Evolutionary conservation across 768 basidiomycete species (phyloP).

Genomic region (Cantharellus anzutake): DNA sequence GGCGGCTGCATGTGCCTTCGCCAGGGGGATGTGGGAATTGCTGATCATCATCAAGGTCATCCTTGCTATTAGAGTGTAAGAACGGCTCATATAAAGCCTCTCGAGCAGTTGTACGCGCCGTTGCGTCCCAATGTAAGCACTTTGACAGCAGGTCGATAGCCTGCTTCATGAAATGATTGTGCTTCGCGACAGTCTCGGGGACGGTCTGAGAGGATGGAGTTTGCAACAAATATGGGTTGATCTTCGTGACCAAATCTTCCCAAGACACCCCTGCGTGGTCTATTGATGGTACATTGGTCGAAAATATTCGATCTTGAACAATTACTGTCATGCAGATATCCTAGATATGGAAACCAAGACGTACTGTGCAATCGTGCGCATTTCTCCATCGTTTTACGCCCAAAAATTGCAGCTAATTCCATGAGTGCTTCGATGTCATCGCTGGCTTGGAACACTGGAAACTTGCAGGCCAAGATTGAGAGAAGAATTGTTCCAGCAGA

Average conservation of each 20-base stretch:
- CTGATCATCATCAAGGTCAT: not conserved
- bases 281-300: slow-evolving; percentile 76
- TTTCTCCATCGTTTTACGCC: slow-evolving; percentile 63
- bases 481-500: slow-evolving; percentile 81
- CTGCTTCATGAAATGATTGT: slow-evolving; percentile 10
- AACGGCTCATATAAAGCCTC: slow-evolving; percentile 67
- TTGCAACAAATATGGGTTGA: slow-evolving; percentile 42
- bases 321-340: not conserved
- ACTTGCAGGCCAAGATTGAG: slow-evolving; percentile 82
- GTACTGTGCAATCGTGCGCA: slow-evolving; percentile 77
- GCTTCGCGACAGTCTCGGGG: not conserved
- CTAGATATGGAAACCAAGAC: slow-evolving; percentile 14
- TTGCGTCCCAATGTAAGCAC: slow-evolving; percentile 59
- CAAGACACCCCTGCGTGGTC: slow-evolving; percentile 47
- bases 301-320: slow-evolving; percentile 59
- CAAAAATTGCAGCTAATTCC: slow-evolving; percentile 82
- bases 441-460: slow-evolving; percentile 83
- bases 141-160: slow-evolving; percentile 61
- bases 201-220: slow-evolving; percentile 22
- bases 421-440: slow-evolving; percentile 92
- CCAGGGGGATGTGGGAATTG: slow-evolving; percentile 40
- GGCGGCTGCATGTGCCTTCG: slow-evolving; percentile 42
- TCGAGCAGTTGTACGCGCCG: slow-evolving; percentile 55
- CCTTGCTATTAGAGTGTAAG: slow-evolving; percentile 27
- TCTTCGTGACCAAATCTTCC: slow-evolving; percentile 50